Evolutionary conservation across 2,329 filamentous ascomycete genomes (phyloP), one percentile per base, ranked within the genome.

Genomic region (Chaetothyriales sp.): DNA sequence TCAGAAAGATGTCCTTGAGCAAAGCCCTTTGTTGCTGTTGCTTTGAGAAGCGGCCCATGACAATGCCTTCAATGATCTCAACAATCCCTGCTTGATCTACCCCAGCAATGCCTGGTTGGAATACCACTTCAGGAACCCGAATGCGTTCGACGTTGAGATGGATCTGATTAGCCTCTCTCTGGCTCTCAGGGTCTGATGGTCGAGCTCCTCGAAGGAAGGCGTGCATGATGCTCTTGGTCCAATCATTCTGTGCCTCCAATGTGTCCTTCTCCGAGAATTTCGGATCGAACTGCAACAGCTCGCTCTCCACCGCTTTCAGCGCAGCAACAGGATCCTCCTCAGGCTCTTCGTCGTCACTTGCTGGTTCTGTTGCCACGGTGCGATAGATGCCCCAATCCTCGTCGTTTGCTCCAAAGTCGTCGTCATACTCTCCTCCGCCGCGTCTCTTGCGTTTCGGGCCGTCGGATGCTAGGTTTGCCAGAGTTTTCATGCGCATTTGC

Each of bases 361-460:
- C 78, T 6, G 84, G 83, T 48, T 87, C 88, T 0, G 85, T 87
- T 1, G 87, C 86, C 51, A 96, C 93, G 43, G 86, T 86, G 49
- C 92, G 83, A 68, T 98, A 98, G 12, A 98, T 87, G 52, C 87
- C 87, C 92, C 92, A 98, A 66, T 98, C 92, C 51, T 93, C 89
- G 63, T 98, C 92, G 65, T 98, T 90, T 47, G 89, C 89, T 51
- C 92, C 92, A 63, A 98, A 98, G 53, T 86, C 88, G 64, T 98
- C 92, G 61, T 98, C 92, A 63, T 96, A 90, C 3, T 83, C 86
- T n/a, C 58, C 59, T 6, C 87, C 88, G 18, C 89, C 81, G 12
- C 87, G 76, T 51, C 90, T 79, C 67, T 95, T 93, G 65, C 89
- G 88, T 57, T 74, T 74, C 5, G 90, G 88, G 5, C 79, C 81